phyloP scores from a whole-genome alignment of 2,329 filamentous ascomycete genomes.

The Chrysoporthe deuterocubensis region DNA sequence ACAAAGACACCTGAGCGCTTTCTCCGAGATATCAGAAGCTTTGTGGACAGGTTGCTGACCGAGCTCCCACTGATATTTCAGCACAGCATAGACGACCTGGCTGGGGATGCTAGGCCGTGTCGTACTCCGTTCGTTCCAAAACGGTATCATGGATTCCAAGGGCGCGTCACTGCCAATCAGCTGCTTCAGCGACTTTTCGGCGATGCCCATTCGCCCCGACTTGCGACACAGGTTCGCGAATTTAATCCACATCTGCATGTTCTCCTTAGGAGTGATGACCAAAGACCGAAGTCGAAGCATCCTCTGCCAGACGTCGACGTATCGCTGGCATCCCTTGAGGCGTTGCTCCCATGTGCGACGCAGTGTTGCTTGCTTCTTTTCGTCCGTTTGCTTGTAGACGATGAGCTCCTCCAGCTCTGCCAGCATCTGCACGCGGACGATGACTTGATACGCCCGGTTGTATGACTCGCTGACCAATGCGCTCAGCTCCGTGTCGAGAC shows the following conservation, averaged over 20 bases:
- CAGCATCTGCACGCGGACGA: constrained; percentile 98
- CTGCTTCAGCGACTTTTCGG: constrained; percentile 91
- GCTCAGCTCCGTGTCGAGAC: constrained; percentile 92
- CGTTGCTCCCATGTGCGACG: constrained; percentile 94
- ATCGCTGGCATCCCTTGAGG: constrained; percentile 91
- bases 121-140: constrained; percentile 53
- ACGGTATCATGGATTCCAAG: constrained; percentile 64
- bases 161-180: constrained; percentile 75
- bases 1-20: constrained; percentile 61
- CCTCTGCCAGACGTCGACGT: constrained; percentile 97
- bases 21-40: constrained; percentile 53
- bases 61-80: constrained; percentile 95
- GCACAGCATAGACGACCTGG: constrained; percentile 91
- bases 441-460: constrained; percentile 95
- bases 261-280: constrained; percentile 89
- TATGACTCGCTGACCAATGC: constrained; percentile 98
- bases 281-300: constrained; percentile 95
- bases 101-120: constrained; percentile 59
- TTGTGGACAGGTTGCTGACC: constrained; percentile 62
- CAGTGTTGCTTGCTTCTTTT: constrained; percentile 88
- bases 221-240: constrained; percentile 98
- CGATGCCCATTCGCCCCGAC: constrained; percentile 89
- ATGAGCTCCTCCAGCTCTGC: constrained; percentile 98
- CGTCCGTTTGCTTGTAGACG: constrained; percentile 92
- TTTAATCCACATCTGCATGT: constrained; percentile 99